Conservation (phyloP, 352 stramenopile genomes). For the Globisporangium solare region DNA sequence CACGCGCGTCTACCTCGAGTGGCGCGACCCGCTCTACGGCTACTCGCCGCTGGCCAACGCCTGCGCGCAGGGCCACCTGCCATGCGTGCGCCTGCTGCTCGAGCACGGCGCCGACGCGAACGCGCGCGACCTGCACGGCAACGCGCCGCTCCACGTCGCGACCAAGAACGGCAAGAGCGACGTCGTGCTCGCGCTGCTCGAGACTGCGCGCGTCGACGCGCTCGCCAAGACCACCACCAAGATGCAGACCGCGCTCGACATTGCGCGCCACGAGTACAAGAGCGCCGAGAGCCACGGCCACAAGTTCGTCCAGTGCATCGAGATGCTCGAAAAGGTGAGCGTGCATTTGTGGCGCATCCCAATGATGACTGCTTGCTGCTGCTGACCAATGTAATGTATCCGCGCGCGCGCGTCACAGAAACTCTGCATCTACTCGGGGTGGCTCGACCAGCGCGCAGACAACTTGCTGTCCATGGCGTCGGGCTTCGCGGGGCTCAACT, state of each 20-base stretch:
- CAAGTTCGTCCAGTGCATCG: conserved; percentile 62
- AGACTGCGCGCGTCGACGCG: conserved; percentile 40
- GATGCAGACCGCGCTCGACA: conserved; percentile 61
- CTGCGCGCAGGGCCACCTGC: conserved; percentile 48
- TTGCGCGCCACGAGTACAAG: conserved; percentile 56
- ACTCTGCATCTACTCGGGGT: conserved; percentile 77
- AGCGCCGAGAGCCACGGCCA: conserved; percentile 28
- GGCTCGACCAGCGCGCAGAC: conserved; percentile 77
- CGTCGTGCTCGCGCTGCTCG: conserved; percentile 59
- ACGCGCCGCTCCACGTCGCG: conserved; percentile 66
- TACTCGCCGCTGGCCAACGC: conserved; percentile 70
- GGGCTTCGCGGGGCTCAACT: conserved; percentile 64
- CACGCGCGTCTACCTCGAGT: conserved; percentile 67
- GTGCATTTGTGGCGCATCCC: background rate
- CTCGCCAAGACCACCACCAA: conserved; percentile 50
- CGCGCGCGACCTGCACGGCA: conserved; percentile 48
- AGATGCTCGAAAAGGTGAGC: conserved; percentile 74
- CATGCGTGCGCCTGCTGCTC: conserved; percentile 57
- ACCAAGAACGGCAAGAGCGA: conserved; percentile 55
- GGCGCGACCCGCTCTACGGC: conserved; percentile 53
- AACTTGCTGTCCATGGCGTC: conserved; percentile 78
- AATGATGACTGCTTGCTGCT: background rate
- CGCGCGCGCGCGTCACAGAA: conserved; percentile 29
- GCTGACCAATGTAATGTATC: background rate
- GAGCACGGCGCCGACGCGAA: conserved; percentile 53